These are phyloP conservation scores for Colletotrichum phormii DNA, from an alignment of 2,329 filamentous ascomycete genomes.

Conservation along the genomic window DNA sequence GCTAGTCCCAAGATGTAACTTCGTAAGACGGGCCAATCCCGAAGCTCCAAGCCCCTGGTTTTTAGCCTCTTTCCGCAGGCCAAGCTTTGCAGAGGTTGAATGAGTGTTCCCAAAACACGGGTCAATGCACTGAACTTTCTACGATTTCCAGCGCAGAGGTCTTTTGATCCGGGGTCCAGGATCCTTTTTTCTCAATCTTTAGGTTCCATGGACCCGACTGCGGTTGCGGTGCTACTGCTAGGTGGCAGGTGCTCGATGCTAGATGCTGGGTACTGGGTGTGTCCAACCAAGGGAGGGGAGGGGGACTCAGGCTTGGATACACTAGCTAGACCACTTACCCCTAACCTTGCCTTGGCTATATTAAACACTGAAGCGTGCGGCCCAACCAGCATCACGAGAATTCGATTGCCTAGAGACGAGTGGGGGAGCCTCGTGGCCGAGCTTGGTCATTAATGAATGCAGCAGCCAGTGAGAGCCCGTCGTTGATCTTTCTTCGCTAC, in stretches of 20 bases:
- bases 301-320: background rate
- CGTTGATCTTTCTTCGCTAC: background rate
- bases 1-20: constrained; percentile 7
- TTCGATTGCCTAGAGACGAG: constrained; percentile 27
- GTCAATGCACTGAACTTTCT: background rate
- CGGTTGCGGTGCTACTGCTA: background rate
- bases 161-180: background rate
- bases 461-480: background rate
- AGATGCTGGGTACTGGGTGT: too few relatives aligned
- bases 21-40: constrained; percentile 28
- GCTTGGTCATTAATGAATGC: background rate
- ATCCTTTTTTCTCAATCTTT: background rate
- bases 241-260: background rate
- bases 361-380: background rate
- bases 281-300: too few relatives aligned
- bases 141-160: background rate
- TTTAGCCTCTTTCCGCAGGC: background rate
- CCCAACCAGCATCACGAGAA: constrained; percentile 23
- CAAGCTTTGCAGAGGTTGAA: constrained; percentile 13
- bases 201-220: background rate
- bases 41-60: background rate
- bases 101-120: background rate
- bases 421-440: constrained; percentile 3
- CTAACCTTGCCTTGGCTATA: background rate
- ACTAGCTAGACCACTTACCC: background rate